Evolutionary conservation across 345 rosid species (phyloP).

Genomic region (Adansonia digitata): DNA sequence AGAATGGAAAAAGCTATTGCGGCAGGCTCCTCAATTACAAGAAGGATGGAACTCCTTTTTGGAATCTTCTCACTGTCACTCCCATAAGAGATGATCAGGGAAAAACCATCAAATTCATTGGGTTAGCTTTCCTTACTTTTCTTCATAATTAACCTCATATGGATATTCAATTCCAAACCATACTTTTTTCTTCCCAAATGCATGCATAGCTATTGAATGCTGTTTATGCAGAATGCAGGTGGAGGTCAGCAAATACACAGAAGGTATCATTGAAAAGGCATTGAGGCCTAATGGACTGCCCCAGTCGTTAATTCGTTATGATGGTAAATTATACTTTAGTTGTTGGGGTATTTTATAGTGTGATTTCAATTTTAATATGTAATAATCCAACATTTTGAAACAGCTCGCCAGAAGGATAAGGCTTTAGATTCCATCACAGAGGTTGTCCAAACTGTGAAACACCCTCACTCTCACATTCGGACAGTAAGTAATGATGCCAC

Average conservation of each 20-base stretch:
- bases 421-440: constrained; percentile 86
- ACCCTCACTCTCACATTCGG: constrained; percentile 47
- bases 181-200: neutral
- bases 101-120: constrained; percentile 80
- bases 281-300: constrained; percentile 90
- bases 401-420: constrained; percentile 84
- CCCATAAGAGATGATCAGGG: constrained; percentile 83
- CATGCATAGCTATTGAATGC: neutral
- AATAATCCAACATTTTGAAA: neutral
- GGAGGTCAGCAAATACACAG: constrained; percentile 93
- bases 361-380: neutral
- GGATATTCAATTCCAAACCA: neutral
- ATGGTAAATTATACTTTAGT: constrained; percentile 41
- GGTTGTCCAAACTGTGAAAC: constrained; percentile 78
- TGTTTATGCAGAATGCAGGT: constrained; percentile 83
- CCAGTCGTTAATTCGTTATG: constrained; percentile 79
- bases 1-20: constrained; percentile 66
- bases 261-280: constrained; percentile 65
- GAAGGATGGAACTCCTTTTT: constrained; percentile 85
- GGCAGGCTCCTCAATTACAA: constrained; percentile 95
- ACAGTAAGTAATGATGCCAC: constrained; percentile 28
- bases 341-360: neutral
- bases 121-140: constrained; percentile 35
- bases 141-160: neutral
- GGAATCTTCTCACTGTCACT: constrained; percentile 95